A percentile compares a stretch with the other conserved stretches of the same genome.
Conservation (phyloP, 306 rosid genomes). For the Gleditsia sinensis region DNA sequence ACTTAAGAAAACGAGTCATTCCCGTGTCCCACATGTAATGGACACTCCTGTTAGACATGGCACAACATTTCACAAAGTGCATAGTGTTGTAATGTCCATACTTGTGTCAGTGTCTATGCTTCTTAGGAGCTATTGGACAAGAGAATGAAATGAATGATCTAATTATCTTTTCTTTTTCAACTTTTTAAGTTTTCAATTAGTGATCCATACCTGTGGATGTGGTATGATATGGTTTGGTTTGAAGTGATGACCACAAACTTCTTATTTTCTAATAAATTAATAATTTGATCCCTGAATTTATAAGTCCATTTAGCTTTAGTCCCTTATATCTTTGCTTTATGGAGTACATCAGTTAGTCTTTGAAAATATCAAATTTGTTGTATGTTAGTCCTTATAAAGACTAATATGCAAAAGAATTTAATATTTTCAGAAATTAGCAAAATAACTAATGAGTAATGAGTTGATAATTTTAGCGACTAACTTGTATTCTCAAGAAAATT, state of each 20-base stretch:
- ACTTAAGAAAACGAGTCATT: not conserved
- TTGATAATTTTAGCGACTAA: too few relatives aligned
- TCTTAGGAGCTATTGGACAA: not conserved
- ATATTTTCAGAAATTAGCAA: too few relatives aligned
- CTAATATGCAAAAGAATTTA: too few relatives aligned
- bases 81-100: slow-evolving; percentile 47
- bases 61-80: slow-evolving; percentile 32
- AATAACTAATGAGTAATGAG: too few relatives aligned
- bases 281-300: too few relatives aligned
- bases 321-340: too few relatives aligned
- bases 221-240: slow-evolving; percentile 16
- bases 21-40: not conserved
- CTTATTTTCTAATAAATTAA: too few relatives aligned
- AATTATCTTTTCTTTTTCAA: slow-evolving; percentile 19
- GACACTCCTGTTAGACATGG: not conserved
- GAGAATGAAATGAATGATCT: not conserved
- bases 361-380: too few relatives aligned
- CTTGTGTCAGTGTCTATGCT: slow-evolving; percentile 60
- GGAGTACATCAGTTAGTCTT: too few relatives aligned
- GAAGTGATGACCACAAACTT: not conserved
- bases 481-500: too few relatives aligned
- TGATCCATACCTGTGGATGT: slow-evolving; percentile 18
- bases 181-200: slow-evolving; percentile 18
- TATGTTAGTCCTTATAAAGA: too few relatives aligned
- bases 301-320: too few relatives aligned